Conservation (phyloP, 2,329 filamentous ascomycete species). For the Diaporthe sp. region DNA sequence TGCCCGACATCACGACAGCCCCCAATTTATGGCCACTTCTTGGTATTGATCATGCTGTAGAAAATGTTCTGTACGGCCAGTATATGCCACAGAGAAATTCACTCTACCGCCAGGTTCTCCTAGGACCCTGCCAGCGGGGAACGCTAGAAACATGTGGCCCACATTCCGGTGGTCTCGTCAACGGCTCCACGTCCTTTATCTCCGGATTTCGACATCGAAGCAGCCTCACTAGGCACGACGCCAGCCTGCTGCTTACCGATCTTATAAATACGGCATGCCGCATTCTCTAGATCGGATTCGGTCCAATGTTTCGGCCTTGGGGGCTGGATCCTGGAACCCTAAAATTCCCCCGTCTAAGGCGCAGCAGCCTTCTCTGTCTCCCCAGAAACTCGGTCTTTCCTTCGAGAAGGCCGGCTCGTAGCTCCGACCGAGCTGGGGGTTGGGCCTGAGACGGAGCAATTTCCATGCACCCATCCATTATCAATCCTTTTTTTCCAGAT, state of each 20-base stretch:
- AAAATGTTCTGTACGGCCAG: background rate
- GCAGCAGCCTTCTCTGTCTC: background rate
- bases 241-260: background rate
- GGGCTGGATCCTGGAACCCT: background rate
- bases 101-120: background rate
- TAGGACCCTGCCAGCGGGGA: background rate
- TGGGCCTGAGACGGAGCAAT: background rate
- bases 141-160: background rate
- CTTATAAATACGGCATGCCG: background rate
- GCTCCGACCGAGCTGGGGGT: conserved; percentile 16
- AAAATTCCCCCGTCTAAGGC: background rate
- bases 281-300: background rate
- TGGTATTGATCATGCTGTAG: background rate
- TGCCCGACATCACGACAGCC: background rate
- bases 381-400: background rate
- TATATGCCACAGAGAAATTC: background rate
- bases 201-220: background rate
- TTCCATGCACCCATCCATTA: background rate
- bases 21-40: background rate
- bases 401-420: background rate
- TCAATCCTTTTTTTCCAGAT: background rate
- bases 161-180: background rate
- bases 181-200: conserved; percentile 8
- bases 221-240: background rate
- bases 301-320: background rate